Conservation (phyloP, 306 rosid species). For the Mimosa bimucronata region DNA sequence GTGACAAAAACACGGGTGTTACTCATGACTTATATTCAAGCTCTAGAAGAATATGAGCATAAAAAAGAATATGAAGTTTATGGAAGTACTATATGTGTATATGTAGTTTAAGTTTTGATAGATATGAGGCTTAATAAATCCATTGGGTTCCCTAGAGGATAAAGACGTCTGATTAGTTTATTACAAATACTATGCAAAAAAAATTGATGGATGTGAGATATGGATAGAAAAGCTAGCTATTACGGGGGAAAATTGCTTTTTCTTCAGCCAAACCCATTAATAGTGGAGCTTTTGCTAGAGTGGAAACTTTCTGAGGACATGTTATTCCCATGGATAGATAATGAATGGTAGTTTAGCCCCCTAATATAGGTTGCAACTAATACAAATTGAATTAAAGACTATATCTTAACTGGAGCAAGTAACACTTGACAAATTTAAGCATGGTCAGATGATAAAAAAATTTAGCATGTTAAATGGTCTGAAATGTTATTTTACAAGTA, state of each 20-base stretch:
- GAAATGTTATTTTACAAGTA: not conserved
- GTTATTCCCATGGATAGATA: not conserved
- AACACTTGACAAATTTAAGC: not conserved
- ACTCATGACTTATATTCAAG: not conserved
- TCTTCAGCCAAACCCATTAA: conserved; percentile 14
- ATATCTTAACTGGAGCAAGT: too few relatives aligned
- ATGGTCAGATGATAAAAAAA: not conserved
- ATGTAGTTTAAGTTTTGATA: not conserved
- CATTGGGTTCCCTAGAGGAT: conserved; percentile 4
- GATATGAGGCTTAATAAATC: not conserved
- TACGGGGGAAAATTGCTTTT: conserved; percentile 5
- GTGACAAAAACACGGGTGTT: not conserved
- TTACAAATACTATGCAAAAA: not conserved
- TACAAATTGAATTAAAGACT: too few relatives aligned
- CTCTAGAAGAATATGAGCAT: not conserved
- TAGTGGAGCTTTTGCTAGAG: not conserved
- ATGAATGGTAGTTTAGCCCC: not conserved
- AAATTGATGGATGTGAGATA: not conserved
- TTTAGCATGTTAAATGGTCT: not conserved
- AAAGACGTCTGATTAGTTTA: not conserved
- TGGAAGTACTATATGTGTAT: not conserved
- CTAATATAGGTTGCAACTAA: not conserved
- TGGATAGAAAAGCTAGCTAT: not conserved
- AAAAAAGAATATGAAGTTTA: not conserved
- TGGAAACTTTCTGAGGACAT: conserved; percentile 15